A percentile compares a stretch with the other conserved stretches of the same genome.
Evolutionary conservation across 2,329 filamentous ascomycete genomes (phyloP).

Genomic region (Colletotrichum lentis): DNA sequence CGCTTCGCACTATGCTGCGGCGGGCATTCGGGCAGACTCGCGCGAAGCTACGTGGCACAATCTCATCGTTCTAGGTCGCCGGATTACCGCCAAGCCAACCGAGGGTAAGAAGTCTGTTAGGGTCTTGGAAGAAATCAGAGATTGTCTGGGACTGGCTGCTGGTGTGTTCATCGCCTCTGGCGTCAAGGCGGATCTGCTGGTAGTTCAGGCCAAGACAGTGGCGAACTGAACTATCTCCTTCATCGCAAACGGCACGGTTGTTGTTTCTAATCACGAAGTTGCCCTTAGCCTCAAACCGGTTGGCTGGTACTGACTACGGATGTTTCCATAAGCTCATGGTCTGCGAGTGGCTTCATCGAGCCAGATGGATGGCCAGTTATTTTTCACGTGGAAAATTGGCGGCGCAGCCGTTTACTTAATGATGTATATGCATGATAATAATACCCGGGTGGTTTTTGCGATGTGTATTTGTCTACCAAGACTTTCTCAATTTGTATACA

Average conservation of each 20-base stretch:
- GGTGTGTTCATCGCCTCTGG: slow-evolving; percentile 37
- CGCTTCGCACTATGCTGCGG: slow-evolving; percentile 26
- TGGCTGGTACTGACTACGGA: too few relatives aligned
- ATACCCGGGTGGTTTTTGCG: background rate
- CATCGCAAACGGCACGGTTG: background rate
- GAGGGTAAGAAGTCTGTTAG: slow-evolving; percentile 1
- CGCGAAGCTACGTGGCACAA: slow-evolving; percentile 40
- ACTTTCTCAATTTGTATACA: background rate
- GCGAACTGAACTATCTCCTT: background rate
- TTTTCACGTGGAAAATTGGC: background rate
- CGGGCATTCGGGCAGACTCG: slow-evolving; percentile 28
- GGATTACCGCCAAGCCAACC: slow-evolving; percentile 37
- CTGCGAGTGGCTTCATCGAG: background rate
- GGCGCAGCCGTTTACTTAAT: background rate
- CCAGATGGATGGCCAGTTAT: background rate
- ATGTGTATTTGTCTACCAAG: background rate
- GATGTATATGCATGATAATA: background rate
- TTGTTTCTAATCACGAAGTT: too few relatives aligned
- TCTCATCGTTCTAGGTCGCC: slow-evolving; percentile 42
- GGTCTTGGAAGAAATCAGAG: slow-evolving; percentile 42
- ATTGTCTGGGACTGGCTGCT: slow-evolving; percentile 41
- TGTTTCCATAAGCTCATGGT: too few relatives aligned
- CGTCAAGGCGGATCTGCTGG: slow-evolving; percentile 45
- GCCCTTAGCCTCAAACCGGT: too few relatives aligned
- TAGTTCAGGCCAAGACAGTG: slow-evolving; percentile 39